Percentiles rank a stretch among this genome's conserved stretches.
These are phyloP conservation scores for Austroboletus eburneus DNA, from an alignment of 768 basidiomycete species.

Conservation along the genomic window DNA sequence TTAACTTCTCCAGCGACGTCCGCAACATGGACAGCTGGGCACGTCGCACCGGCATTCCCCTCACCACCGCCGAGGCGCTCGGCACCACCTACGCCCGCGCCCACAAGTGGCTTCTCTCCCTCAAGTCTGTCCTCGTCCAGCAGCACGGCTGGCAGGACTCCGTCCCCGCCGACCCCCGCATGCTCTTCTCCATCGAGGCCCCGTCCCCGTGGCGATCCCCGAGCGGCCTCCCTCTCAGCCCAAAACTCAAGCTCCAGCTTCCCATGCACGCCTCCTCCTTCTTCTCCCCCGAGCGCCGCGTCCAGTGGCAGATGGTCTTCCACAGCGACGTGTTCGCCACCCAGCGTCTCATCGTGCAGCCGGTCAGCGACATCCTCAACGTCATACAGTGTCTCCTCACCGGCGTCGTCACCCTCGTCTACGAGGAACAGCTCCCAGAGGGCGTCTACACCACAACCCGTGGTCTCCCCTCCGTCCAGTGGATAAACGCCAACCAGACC, in stretches of 20 bases:
- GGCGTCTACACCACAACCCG: conserved; percentile 72
- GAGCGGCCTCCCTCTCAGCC: conserved; percentile 71
- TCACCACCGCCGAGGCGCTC: conserved; percentile 79
- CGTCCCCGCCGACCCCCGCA: conserved; percentile 54
- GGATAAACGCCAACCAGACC: conserved; percentile 68
- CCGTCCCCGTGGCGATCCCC: conserved; percentile 76
- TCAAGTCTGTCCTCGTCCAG: conserved; percentile 60
- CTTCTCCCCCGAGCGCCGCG: conserved; percentile 77
- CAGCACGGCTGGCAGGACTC: conserved; percentile 69
- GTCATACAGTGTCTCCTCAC: conserved; percentile 71
- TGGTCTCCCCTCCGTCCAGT: conserved; percentile 71
- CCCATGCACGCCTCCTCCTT: conserved; percentile 80
- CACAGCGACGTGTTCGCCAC: conserved; percentile 73
- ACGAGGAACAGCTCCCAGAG: conserved; percentile 70
- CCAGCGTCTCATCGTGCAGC: conserved; percentile 61
- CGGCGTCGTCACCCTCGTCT: conserved; percentile 65
- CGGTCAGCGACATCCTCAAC: conserved; percentile 65
- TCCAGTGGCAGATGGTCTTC: conserved; percentile 91
- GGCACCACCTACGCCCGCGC: conserved; percentile 78
- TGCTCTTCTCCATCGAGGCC: conserved; percentile 78
- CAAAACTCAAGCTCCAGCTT: conserved; percentile 66
- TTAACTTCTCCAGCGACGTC: conserved; percentile 78
- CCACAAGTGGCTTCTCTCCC: conserved; percentile 66
- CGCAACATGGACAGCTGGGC: conserved; percentile 84
- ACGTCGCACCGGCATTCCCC: conserved; percentile 68